These are phyloP conservation scores for Penicillium vulpinum DNA, from an alignment of 2,329 filamentous ascomycete genomes.

Conservation along the genomic window DNA sequence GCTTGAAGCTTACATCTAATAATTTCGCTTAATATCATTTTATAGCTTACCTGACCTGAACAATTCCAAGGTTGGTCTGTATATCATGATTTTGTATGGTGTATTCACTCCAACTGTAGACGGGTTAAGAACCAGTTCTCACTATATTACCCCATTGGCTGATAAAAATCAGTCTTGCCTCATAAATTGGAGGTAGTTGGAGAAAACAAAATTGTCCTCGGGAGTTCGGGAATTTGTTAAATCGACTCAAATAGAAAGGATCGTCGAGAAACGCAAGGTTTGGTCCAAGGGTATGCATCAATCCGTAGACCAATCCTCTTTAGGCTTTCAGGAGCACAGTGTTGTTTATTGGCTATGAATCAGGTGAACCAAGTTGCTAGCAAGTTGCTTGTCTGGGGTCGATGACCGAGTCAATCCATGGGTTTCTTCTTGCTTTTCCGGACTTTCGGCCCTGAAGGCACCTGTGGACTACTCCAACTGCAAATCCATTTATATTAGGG, in stretches of 20 bases:
- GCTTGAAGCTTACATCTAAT: neutral
- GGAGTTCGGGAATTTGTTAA: neutral
- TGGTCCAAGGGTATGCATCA: neutral
- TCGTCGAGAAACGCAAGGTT: neutral
- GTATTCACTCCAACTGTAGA: neutral
- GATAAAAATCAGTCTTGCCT: neutral
- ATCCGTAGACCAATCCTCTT: neutral
- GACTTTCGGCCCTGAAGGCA: neutral
- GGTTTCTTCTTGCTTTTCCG: neutral
- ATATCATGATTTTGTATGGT: neutral
- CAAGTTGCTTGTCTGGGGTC: too few species aligned
- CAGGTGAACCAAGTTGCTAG: neutral
- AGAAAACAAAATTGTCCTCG: neutral
- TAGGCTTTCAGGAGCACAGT: neutral
- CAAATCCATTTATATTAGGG: neutral
- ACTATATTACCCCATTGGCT: neutral
- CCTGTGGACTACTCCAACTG: neutral
- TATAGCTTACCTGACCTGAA: neutral
- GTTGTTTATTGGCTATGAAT: neutral
- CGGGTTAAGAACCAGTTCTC: neutral
- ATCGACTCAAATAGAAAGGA: neutral
- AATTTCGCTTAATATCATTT: neutral
- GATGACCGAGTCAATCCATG: neutral
- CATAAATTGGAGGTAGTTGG: neutral
- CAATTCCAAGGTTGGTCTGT: too few species aligned